Evolutionary conservation across 495 filamentous ascomycete species (phyloP).

Genomic region (Lepraria neglecta): DNA sequence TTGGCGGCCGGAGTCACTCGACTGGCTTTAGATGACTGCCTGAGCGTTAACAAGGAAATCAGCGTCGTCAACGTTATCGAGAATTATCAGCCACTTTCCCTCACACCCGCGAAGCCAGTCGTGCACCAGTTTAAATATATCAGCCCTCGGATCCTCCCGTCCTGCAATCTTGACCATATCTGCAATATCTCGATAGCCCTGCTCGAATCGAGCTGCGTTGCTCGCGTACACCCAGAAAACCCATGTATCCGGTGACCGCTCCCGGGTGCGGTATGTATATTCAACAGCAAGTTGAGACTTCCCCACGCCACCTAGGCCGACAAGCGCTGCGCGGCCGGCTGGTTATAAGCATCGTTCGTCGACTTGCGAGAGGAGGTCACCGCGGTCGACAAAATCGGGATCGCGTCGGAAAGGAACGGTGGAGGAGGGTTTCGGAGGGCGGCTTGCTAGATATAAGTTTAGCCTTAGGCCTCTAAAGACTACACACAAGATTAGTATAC

Average conservation of each 20-base stretch:
- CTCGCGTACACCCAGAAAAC: slow-evolving; percentile 46
- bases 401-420: too few species aligned
- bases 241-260: slow-evolving; percentile 29
- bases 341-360: too few species aligned
- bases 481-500: too few species aligned
- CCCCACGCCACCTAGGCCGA: too few species aligned
- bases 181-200: slow-evolving; percentile 41
- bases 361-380: too few species aligned
- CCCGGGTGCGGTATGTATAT: slow-evolving; percentile 36
- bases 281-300: slow-evolving; percentile 29
- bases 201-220: slow-evolving; percentile 35
- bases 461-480: too few species aligned
- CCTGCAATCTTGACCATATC: slow-evolving; percentile 27
- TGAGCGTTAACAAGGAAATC: slow-evolving; percentile 21
- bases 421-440: too few species aligned
- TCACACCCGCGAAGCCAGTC: slow-evolving; percentile 16
- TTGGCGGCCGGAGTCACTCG: too few species aligned
- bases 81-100: slow-evolving; percentile 32
- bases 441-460: too few species aligned
- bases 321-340: too few species aligned
- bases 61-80: slow-evolving; percentile 37
- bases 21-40: too few species aligned
- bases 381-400: too few species aligned
- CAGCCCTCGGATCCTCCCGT: slow-evolving; percentile 5
- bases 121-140: slow-evolving; percentile 19